phyloP scores from a whole-genome alignment of 129 eudicot species.

The Arctium lappa region DNA sequence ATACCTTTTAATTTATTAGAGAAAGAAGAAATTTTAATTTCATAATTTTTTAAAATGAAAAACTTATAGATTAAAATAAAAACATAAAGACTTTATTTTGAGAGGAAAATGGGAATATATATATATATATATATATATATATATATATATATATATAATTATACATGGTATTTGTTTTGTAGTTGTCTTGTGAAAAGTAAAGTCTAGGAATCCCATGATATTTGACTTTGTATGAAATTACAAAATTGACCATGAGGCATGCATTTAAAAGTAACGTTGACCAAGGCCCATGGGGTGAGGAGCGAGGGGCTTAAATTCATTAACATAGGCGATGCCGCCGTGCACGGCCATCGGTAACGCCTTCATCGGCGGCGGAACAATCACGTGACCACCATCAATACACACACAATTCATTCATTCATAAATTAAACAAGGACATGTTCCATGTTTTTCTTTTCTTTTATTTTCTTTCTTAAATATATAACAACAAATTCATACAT shows the following conservation, averaged over 20 bases:
- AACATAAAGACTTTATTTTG: too few relatives aligned
- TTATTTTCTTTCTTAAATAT: too few relatives aligned
- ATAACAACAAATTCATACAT: too few relatives aligned
- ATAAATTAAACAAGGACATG: slow-evolving; percentile 12
- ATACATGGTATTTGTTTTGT: slow-evolving; percentile 2
- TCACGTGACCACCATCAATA: slow-evolving; percentile 37
- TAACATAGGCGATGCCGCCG: slow-evolving; percentile 43
- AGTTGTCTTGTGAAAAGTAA: slow-evolving; percentile 10
- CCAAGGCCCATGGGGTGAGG: slow-evolving; percentile 29
- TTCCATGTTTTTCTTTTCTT: slow-evolving; percentile 10
- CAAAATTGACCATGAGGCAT: neutral
- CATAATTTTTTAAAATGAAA: too few relatives aligned
- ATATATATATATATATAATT: neutral
- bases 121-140: neutral
- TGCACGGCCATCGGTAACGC: slow-evolving; percentile 49
- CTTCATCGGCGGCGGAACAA: slow-evolving; percentile 30
- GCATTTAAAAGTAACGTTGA: slow-evolving; percentile 19
- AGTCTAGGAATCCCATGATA: neutral
- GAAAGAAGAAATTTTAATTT: too few relatives aligned
- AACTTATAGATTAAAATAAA: too few relatives aligned
- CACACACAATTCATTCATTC: neutral
- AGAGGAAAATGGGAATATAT: neutral
- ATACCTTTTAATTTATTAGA: too few relatives aligned
- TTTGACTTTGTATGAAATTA: slow-evolving; percentile 23
- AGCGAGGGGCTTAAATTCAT: slow-evolving; percentile 10